These are phyloP conservation scores for Juncus effusus DNA, from an alignment of 176 grass and related monocot genomes.

Conservation along the genomic window DNA sequence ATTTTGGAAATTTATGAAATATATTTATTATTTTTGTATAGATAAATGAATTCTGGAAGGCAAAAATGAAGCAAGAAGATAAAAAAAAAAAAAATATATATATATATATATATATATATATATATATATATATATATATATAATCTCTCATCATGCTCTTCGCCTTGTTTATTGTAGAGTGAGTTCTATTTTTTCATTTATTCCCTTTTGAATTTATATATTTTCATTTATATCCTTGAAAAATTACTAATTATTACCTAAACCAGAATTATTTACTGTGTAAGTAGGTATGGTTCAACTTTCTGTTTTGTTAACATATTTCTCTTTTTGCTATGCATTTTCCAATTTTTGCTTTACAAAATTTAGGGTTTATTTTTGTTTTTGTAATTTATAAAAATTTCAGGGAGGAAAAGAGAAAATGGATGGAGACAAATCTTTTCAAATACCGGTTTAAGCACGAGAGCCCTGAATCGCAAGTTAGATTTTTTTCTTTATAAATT, in stretches of 20 bases:
- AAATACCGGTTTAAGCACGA: conserved; percentile 72
- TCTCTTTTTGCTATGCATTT: too few relatives aligned
- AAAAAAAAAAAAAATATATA: too few relatives aligned
- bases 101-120: too few relatives aligned
- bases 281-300: too few relatives aligned
- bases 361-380: not conserved
- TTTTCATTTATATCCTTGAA: not conserved
- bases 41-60: conserved; percentile 67
- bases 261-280: too few relatives aligned
- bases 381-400: conserved; percentile 7
- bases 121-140: too few relatives aligned
- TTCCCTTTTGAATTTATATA: not conserved
- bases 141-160: conserved; percentile 93
- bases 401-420: conserved; percentile 88
- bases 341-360: not conserved
- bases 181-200: conserved; percentile 30
- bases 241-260: too few relatives aligned
- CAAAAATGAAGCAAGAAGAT: conserved; percentile 85
- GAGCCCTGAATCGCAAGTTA: conserved; percentile 77
- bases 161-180: conserved; percentile 99
- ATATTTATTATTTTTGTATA: conserved; percentile 26
- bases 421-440: conserved; percentile 88
- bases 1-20: not conserved
- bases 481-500: conserved; percentile 3
- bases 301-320: too few relatives aligned